Conservation (phyloP, 2,329 filamentous ascomycete genomes). For the Scedosporium apiospermum region DNA sequence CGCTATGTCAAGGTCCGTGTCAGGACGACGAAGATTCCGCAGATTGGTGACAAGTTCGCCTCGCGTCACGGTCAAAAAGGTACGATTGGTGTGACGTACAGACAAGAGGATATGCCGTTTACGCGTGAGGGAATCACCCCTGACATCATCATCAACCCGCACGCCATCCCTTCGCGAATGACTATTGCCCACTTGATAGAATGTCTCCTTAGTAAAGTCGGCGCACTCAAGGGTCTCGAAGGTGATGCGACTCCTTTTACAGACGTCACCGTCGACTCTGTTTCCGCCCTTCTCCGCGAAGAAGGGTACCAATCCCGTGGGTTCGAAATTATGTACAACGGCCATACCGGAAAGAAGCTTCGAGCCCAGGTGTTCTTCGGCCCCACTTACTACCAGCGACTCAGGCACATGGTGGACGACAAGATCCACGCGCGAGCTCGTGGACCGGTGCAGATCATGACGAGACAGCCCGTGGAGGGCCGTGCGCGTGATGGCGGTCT, state of each 20-base stretch:
- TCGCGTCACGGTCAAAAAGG: conserved; percentile 99
- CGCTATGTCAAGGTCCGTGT: conserved; percentile 97
- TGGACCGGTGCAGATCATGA: conserved; percentile 94
- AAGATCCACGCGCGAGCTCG: conserved; percentile 99
- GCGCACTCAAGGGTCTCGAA: conserved; percentile 85
- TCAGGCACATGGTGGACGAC: conserved; percentile 99
- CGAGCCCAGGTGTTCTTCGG: conserved; percentile 93
- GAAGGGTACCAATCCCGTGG: conserved; percentile 95
- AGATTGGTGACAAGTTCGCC: conserved; percentile 98
- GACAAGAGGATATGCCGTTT: conserved; percentile 98
- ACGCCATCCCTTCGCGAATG: conserved; percentile 99
- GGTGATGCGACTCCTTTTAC: conserved; percentile 97
- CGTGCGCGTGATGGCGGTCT: conserved; percentile 95
- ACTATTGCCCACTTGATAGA: conserved; percentile 99
- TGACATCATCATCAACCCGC: conserved; percentile 97
- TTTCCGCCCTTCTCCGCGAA: conserved; percentile 76
- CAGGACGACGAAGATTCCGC: conserved; percentile 92
- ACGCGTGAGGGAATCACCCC: conserved; percentile 83
- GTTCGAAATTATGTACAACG: conserved; percentile 98
- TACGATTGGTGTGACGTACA: conserved; percentile 96
- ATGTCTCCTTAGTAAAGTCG: conserved; percentile 94
- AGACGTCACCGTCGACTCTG: conserved; percentile 89
- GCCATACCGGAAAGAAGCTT: conserved; percentile 89
- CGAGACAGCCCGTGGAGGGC: conserved; percentile 94
- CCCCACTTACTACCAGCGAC: conserved; percentile 96